These are phyloP conservation scores for Cardamine resedifolia DNA, from an alignment of 345 rosid species.

Conservation along the genomic window DNA sequence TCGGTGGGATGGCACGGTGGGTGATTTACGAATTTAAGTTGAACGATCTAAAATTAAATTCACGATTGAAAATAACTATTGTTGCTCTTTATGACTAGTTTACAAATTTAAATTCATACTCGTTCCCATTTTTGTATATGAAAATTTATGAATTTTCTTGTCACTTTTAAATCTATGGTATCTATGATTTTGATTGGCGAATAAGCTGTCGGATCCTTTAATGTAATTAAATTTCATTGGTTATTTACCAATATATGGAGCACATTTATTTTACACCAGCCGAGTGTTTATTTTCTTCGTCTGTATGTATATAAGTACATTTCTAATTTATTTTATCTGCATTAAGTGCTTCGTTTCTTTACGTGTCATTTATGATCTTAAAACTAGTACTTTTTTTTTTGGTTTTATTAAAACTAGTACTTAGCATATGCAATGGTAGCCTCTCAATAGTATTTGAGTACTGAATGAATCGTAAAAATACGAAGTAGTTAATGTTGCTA, in stretches of 20 bases:
- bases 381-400: too few relatives aligned
- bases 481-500: neutral
- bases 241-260: slow-evolving; percentile 6
- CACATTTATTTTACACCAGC: neutral
- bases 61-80: slow-evolving; percentile 8
- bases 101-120: slow-evolving; percentile 21
- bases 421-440: too few relatives aligned
- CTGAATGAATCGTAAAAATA: neutral
- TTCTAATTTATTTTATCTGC: neutral
- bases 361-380: slow-evolving; percentile 14
- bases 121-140: slow-evolving; percentile 19
- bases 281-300: neutral
- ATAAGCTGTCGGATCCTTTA: slow-evolving; percentile 26
- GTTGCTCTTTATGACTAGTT: slow-evolving; percentile 29
- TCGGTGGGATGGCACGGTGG: slow-evolving; percentile 16
- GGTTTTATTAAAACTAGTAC: too few relatives aligned
- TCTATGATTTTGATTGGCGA: slow-evolving; percentile 27
- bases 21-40: slow-evolving; percentile 18
- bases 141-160: slow-evolving; percentile 27
- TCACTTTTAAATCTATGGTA: slow-evolving; percentile 17
- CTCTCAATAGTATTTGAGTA: too few relatives aligned
- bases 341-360: neutral
- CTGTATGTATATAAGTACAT: neutral
- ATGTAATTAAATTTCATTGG: slow-evolving; percentile 7
- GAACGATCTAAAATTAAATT: slow-evolving; percentile 11